phyloP scores from a whole-genome alignment of 108 stramenopile genomes.

The Discostella pseudostelligera region DNA sequence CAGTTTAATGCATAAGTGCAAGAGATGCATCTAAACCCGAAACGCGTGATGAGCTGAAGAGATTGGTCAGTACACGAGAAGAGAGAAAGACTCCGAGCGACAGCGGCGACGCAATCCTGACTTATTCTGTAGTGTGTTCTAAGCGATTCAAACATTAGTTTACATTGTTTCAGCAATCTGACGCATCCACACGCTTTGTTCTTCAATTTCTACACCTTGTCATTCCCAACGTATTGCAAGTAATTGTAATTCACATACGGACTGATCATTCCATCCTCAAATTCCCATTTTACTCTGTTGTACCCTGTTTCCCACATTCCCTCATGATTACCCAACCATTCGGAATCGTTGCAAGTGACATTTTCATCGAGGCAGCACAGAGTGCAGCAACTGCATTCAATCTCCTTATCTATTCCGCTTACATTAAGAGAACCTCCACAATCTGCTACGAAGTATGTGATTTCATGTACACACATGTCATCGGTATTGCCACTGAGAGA shows the following conservation, averaged over 20 bases:
- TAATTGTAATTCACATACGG: constrained; percentile 4
- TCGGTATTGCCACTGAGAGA: constrained; percentile 32
- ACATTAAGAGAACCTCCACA: constrained; percentile 13
- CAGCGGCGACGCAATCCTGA: no score
- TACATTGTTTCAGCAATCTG: no score
- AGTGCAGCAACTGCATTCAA: constrained; percentile 42
- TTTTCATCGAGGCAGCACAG: constrained; percentile 43
- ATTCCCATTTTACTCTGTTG: constrained; percentile 29
- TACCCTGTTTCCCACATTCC: constrained; percentile 40
- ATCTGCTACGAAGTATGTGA: constrained; percentile 40
- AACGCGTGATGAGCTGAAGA: background rate
- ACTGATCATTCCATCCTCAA: constrained; percentile 34
- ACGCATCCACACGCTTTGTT: background rate
- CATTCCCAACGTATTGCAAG: background rate
- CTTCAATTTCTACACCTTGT: background rate
- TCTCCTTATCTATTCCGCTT: constrained; percentile 11
- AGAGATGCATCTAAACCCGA: no score
- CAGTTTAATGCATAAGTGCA: background rate
- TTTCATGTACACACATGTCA: constrained; percentile 32
- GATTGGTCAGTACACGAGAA: background rate
- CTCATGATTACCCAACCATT: constrained; percentile 40
- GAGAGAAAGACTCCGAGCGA: no score
- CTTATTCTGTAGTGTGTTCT: no score
- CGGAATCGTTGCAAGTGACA: constrained; percentile 39
- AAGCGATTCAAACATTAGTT: no score